Conservation (phyloP, 2,329 filamentous ascomycete genomes). For the Clarireedia paspali region DNA sequence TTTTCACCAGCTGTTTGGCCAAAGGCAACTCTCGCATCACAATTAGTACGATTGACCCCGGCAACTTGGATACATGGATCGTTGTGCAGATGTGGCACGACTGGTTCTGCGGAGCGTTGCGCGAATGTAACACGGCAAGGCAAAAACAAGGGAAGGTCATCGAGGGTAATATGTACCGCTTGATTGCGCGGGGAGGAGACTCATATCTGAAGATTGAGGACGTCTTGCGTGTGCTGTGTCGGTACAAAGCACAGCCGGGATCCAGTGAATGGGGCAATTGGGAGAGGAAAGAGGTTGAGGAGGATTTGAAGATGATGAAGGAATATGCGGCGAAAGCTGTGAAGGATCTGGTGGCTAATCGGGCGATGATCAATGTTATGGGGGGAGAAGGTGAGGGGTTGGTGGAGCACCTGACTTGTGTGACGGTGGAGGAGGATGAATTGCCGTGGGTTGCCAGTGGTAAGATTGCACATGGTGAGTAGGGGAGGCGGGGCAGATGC, state of each 20-base stretch:
- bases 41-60: conserved; percentile 8
- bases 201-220: conserved; percentile 14
- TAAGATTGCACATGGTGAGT: neutral
- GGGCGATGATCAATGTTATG: conserved; percentile 17
- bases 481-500: neutral
- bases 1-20: conserved; percentile 13
- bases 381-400: neutral
- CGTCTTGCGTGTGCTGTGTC: neutral
- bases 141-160: neutral
- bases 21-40: conserved; percentile 3
- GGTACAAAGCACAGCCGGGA: neutral
- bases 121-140: neutral
- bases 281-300: conserved; percentile 5
- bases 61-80: conserved; percentile 22
- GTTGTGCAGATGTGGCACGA: conserved; percentile 21
- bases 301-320: conserved; percentile 19
- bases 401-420: conserved; percentile 22
- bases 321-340: conserved; percentile 15
- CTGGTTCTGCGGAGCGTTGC: conserved; percentile 16
- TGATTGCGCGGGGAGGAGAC: conserved; percentile 16
- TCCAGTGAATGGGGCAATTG: neutral
- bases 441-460: conserved; percentile 15
- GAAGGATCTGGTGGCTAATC: conserved; percentile 13
- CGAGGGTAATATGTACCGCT: conserved; percentile 15
- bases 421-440: conserved; percentile 15